These are phyloP conservation scores for Coffea canephora DNA, from an alignment of 257 asterid species.

Conservation along the genomic window DNA sequence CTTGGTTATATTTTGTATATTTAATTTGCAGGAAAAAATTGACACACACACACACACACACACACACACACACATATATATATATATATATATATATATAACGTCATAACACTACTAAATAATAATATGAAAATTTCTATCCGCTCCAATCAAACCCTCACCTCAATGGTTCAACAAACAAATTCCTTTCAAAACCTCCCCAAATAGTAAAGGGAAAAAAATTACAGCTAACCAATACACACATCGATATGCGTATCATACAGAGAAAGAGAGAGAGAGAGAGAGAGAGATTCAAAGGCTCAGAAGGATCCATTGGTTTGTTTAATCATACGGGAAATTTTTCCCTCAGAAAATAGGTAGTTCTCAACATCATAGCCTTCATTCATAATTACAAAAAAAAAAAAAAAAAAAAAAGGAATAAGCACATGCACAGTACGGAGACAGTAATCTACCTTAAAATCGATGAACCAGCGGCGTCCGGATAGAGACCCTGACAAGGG, in stretches of 20 bases:
- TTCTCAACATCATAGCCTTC: constrained; percentile 60
- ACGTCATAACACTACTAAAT: too few relatives aligned
- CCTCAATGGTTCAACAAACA: constrained; percentile 30
- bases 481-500: background rate
- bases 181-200: background rate
- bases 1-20: too few relatives aligned
- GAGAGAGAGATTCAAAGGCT: constrained; percentile 25
- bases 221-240: background rate
- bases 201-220: background rate
- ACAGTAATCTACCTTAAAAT: background rate
- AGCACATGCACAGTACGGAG: background rate
- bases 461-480: background rate
- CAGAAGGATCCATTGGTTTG: constrained; percentile 97
- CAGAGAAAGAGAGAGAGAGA: background rate
- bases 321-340: constrained; percentile 47
- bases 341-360: constrained; percentile 79
- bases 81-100: too few relatives aligned
- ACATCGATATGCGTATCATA: background rate
- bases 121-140: too few relatives aligned
- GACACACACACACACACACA: too few relatives aligned
- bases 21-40: too few relatives aligned
- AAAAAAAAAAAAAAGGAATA: background rate
- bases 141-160: constrained; percentile 27
- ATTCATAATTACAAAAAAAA: background rate
- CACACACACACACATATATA: too few relatives aligned